Percentiles rank a stretch among this genome's conserved stretches.
phyloP scores from a whole-genome alignment of 164 flowering plant species.

The Umbilicus rupestris region DNA sequence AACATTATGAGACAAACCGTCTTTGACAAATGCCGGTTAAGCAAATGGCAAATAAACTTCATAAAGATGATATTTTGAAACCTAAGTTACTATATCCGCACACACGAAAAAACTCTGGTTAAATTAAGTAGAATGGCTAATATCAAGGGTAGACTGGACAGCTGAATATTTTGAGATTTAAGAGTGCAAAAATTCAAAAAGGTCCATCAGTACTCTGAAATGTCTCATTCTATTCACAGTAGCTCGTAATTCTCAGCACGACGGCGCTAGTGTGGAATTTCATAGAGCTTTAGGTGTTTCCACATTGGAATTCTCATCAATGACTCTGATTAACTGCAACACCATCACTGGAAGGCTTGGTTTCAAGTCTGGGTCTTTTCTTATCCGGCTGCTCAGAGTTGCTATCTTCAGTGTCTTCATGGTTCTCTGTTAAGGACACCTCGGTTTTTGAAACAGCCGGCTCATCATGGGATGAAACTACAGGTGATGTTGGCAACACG shows the following conservation, averaged over 20 bases:
- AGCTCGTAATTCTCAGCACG: neutral
- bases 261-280: neutral
- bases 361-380: slow-evolving; percentile 1
- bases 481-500: slow-evolving; percentile 14
- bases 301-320: neutral
- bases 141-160: no score
- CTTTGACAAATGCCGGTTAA: no score
- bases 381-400: neutral
- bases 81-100: no score
- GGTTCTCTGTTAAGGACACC: neutral
- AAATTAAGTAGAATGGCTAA: no score
- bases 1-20: no score
- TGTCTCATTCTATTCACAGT: neutral
- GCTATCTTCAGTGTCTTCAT: neutral
- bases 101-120: no score
- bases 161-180: no score
- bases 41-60: no score
- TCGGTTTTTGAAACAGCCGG: slow-evolving; percentile 20
- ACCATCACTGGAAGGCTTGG: neutral
- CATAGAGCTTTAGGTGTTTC: neutral
- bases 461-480: slow-evolving; percentile 10
- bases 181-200: no score
- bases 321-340: neutral
- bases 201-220: no score
- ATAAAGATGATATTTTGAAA: no score